These are phyloP conservation scores for Diaporthe humulicola DNA, from an alignment of 2,329 filamentous ascomycete genomes.

Conservation along the genomic window DNA sequence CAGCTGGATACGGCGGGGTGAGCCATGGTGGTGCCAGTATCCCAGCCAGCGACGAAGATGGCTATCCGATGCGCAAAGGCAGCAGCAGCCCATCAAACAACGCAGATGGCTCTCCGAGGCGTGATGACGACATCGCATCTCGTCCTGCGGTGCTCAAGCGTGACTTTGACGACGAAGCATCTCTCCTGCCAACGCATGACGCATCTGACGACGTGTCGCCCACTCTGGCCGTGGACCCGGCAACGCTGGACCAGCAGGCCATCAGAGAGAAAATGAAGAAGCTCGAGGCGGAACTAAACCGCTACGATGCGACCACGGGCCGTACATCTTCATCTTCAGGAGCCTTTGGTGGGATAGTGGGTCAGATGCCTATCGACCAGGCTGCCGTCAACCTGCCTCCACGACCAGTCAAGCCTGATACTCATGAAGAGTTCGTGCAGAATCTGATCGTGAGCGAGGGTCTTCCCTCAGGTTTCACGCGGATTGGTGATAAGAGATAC, in stretches of 20 bases:
- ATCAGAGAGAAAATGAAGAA: constrained; percentile 44
- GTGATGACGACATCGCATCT: constrained; percentile 1
- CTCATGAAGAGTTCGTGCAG: constrained; percentile 68
- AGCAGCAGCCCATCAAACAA: background rate
- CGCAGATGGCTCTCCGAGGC: constrained; percentile 13
- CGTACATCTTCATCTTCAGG: constrained; percentile 41
- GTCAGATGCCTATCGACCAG: constrained; percentile 47
- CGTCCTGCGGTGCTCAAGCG: constrained; percentile 8
- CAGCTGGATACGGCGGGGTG: constrained; percentile 4
- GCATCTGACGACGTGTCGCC: background rate
- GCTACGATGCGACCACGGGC: constrained; percentile 34
- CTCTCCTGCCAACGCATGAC: constrained; percentile 7
- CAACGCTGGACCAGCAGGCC: constrained; percentile 32
- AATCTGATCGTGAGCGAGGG: constrained; percentile 57
- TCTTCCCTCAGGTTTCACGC: constrained; percentile 65
- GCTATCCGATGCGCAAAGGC: background rate
- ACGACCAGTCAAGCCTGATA: constrained; percentile 57
- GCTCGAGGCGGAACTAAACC: constrained; percentile 44
- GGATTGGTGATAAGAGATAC: constrained; percentile 63
- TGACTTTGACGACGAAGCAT: background rate
- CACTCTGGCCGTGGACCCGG: constrained; percentile 4
- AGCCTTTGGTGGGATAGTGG: constrained; percentile 30
- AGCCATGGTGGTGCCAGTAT: background rate
- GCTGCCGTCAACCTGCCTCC: constrained; percentile 41
- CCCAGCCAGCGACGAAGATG: background rate